These are phyloP conservation scores for Diplocarpon rosae DNA, from an alignment of 2,329 filamentous ascomycete species.

Conservation along the genomic window DNA sequence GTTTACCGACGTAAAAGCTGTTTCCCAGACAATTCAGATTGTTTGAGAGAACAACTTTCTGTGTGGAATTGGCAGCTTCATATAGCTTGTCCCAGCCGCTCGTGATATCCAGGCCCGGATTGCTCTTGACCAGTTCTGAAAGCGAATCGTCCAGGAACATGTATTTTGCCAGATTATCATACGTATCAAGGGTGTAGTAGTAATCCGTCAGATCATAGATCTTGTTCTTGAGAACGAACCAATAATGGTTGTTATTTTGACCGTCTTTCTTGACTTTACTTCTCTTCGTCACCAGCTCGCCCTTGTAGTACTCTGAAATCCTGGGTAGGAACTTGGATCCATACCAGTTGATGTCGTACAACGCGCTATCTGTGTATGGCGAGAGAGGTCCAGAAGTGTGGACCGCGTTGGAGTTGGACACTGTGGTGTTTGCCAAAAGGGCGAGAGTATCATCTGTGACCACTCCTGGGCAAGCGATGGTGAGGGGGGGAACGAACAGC, in stretches of 20 bases:
- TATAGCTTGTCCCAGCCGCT: constrained; percentile 47
- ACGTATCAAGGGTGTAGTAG: constrained; percentile 59
- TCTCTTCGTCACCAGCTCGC: constrained; percentile 64
- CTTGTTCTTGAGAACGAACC: constrained; percentile 65
- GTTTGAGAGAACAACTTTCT: constrained; percentile 42
- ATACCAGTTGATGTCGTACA: constrained; percentile 69
- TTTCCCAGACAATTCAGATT: constrained; percentile 74
- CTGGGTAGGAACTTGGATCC: constrained; percentile 57
- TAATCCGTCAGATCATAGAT: constrained; percentile 92
- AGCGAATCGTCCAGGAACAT: constrained; percentile 63
- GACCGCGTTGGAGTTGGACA: constrained; percentile 38
- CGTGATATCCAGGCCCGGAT: constrained; percentile 72
- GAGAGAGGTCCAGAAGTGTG: constrained; percentile 62
- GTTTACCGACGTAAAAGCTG: constrained; percentile 69
- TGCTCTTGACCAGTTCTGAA: constrained; percentile 56
- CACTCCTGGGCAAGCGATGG: constrained; percentile 61
- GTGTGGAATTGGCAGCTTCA: constrained; percentile 37
- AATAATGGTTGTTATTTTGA: constrained; percentile 54
- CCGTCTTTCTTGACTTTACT: constrained; percentile 54
- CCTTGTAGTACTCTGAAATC: constrained; percentile 81
- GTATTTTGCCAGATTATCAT: constrained; percentile 42
- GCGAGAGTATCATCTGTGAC: constrained; percentile 46
- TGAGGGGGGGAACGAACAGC: constrained; percentile 78
- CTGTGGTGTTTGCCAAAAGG: constrained; percentile 55
- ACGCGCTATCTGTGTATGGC: constrained; percentile 41